A percentile compares a stretch with the other conserved stretches of the same genome.
phyloP scores from a whole-genome alignment of 768 basidiomycete species.

The Trametes cingulata region DNA sequence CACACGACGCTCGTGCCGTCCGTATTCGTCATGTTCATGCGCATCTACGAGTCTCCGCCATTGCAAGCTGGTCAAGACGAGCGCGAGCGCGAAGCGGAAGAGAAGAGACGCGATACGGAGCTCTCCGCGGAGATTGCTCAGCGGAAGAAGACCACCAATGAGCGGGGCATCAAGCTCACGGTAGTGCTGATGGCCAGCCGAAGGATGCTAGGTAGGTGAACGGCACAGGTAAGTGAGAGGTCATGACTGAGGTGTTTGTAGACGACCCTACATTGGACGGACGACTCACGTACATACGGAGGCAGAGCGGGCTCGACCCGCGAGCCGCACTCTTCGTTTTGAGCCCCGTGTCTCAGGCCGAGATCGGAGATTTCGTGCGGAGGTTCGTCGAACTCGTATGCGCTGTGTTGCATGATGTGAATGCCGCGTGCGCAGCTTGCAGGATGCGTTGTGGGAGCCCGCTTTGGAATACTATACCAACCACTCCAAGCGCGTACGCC shows the following conservation, averaged over 20 bases:
- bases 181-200: slow-evolving; percentile 92
- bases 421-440: slow-evolving; percentile 53
- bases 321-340: slow-evolving; percentile 92
- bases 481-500: slow-evolving; percentile 88
- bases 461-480: slow-evolving; percentile 92
- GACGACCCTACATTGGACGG: slow-evolving; percentile 85
- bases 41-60: slow-evolving; percentile 74
- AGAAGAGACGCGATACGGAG: slow-evolving; percentile 70
- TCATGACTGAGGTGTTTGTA: slow-evolving; percentile 32
- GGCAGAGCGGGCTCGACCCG: slow-evolving; percentile 87
- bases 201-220: slow-evolving; percentile 72
- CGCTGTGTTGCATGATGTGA: not conserved
- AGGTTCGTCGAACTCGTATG: slow-evolving; percentile 48
- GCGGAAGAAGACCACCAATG: slow-evolving; percentile 76
- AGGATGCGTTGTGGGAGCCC: slow-evolving; percentile 85
- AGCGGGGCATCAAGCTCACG: slow-evolving; percentile 91
- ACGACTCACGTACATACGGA: slow-evolving; percentile 83
- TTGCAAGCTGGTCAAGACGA: slow-evolving; percentile 48
- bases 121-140: slow-evolving; percentile 78
- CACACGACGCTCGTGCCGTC: slow-evolving; percentile 90
- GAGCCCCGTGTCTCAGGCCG: slow-evolving; percentile 84
- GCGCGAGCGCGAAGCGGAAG: slow-evolving; percentile 62
- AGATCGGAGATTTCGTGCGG: slow-evolving; percentile 86
- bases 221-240: not conserved
- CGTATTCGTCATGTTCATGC: slow-evolving; percentile 89